A percentile compares a stretch with the other conserved stretches of the same genome.
phyloP scores from a whole-genome alignment of 768 basidiomycete species.

The Auricularia auricula-judae region DNA sequence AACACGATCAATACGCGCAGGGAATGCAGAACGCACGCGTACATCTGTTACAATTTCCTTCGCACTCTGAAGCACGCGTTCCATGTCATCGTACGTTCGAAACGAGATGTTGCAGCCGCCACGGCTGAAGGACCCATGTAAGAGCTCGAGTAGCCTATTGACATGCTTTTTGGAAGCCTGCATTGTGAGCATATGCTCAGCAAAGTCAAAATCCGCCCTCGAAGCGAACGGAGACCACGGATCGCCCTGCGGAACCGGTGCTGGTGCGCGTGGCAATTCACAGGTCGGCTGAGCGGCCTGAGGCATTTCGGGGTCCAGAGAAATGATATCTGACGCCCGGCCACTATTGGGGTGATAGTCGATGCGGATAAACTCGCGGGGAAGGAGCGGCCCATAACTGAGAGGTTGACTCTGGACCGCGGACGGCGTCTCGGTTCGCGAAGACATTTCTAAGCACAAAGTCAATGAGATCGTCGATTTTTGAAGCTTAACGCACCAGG shows the following conservation, averaged over 20 bases:
- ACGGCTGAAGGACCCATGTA: neutral
- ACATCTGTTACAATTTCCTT: neutral
- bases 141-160: neutral
- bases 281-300: neutral
- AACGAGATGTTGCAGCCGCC: neutral
- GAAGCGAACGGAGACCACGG: neutral
- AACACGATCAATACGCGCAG: neutral
- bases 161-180: neutral
- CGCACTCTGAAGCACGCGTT: neutral
- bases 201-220: neutral
- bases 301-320: neutral
- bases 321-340: neutral
- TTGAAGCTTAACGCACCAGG: too few species aligned
- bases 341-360: neutral
- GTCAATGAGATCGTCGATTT: too few species aligned
- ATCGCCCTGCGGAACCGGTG: too few species aligned
- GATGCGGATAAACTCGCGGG: neutral
- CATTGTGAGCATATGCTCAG: neutral
- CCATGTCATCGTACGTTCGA: neutral
- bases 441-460: too few species aligned
- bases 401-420: neutral
- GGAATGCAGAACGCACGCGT: neutral
- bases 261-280: too few species aligned
- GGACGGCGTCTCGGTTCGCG: too few species aligned
- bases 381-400: neutral